These are phyloP conservation scores for Claviceps sorghi DNA, from an alignment of 2,329 filamentous ascomycete species.

Conservation along the genomic window DNA sequence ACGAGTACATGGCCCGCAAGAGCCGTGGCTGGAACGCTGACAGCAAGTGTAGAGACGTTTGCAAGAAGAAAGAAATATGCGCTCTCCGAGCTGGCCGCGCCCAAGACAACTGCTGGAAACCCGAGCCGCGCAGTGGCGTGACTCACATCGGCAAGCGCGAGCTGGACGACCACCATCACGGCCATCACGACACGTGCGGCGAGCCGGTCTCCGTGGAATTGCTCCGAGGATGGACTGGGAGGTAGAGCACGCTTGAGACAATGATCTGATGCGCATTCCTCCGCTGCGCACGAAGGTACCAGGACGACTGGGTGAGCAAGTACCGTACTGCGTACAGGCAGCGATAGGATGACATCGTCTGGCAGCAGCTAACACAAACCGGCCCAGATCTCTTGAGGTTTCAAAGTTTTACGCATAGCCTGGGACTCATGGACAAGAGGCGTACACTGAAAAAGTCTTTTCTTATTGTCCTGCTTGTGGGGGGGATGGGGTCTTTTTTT, in stretches of 20 bases:
- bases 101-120: conserved; percentile 33
- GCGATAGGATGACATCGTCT: too few species aligned
- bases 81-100: conserved; percentile 32
- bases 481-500: too few species aligned
- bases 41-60: conserved; percentile 23
- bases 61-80: conserved; percentile 32
- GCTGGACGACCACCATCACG: neutral
- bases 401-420: too few species aligned
- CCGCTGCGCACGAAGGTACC: too few species aligned
- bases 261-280: neutral
- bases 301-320: too few species aligned
- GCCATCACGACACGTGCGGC: conserved; percentile 15
- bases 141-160: conserved; percentile 13
- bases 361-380: too few species aligned
- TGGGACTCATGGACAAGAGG: too few species aligned
- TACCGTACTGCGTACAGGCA: too few species aligned
- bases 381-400: too few species aligned
- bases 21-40: conserved; percentile 28
- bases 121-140: conserved; percentile 18
- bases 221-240: conserved; percentile 11
- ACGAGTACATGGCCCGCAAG: conserved; percentile 30
- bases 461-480: neutral
- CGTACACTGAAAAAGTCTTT: too few species aligned
- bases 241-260: conserved; percentile 6
- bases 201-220: conserved; percentile 13